Evolutionary conservation across 768 basidiomycete genomes (phyloP).

Genomic region (Crucibulum laeve): DNA sequence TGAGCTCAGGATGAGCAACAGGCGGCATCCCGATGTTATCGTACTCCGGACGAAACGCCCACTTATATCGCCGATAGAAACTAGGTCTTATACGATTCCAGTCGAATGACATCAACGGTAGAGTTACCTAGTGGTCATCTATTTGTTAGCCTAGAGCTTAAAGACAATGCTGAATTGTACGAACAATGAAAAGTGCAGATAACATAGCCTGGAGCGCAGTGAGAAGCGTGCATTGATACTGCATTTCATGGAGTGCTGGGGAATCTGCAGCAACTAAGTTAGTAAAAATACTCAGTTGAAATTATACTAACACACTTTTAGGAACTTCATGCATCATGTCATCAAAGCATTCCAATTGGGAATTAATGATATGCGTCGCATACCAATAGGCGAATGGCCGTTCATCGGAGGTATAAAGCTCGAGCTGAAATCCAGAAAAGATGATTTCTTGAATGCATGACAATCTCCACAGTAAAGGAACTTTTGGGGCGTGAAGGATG

Average conservation of each 20-base stretch:
- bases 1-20: conserved; percentile 54
- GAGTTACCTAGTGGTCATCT: conserved; percentile 35
- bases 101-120: conserved; percentile 40
- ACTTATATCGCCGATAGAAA: conserved; percentile 69
- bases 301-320: conserved; percentile 24
- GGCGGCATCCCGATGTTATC: conserved; percentile 39
- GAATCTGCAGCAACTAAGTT: conserved; percentile 25
- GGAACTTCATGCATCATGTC: conserved; percentile 33
- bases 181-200: conserved; percentile 49
- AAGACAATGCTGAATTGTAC: conserved; percentile 11
- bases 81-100: conserved; percentile 52
- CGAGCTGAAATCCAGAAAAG: conserved; percentile 73
- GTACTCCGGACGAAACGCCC: conserved; percentile 65
- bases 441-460: conserved; percentile 62
- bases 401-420: conserved; percentile 67
- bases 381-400: conserved; percentile 78
- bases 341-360: conserved; percentile 52
- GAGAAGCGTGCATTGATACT: conserved; percentile 46
- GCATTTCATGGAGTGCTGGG: conserved; percentile 37
- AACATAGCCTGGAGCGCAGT: conserved; percentile 56
- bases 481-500: conserved; percentile 37
- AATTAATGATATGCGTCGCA: conserved; percentile 48
- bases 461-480: conserved; percentile 55
- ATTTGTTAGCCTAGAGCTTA: neutral
- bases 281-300: neutral